phyloP scores from a whole-genome alignment of 768 basidiomycete genomes.

The Xerocomellus dryophilus region DNA sequence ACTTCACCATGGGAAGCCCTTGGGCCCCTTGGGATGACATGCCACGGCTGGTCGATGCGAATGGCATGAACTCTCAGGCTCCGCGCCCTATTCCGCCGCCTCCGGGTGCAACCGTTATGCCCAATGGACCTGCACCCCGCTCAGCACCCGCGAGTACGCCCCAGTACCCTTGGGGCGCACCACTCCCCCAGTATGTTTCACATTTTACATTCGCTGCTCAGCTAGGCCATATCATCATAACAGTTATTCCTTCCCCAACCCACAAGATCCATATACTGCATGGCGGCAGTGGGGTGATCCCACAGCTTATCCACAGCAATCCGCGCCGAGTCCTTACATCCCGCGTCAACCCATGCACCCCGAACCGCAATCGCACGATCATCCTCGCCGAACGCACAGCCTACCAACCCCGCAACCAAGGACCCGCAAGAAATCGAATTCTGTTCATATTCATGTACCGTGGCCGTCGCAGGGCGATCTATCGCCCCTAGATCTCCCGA shows the following conservation, averaged over 20 bases:
- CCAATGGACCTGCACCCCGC: conserved; percentile 13
- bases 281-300: conserved; percentile 6
- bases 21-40: conserved; percentile 24
- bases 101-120: conserved; percentile 15
- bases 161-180: conserved; percentile 15
- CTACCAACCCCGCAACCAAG: background rate
- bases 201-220: background rate
- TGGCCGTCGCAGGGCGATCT: conserved; percentile 21
- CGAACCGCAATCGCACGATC: conserved; percentile 10
- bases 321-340: conserved; percentile 32
- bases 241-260: conserved; percentile 8
- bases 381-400: conserved; percentile 5
- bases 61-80: background rate
- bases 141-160: conserved; percentile 1
- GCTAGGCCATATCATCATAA: background rate
- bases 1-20: conserved; percentile 14
- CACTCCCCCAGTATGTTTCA: conserved; percentile 16
- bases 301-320: conserved; percentile 13
- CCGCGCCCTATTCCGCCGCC: conserved; percentile 26
- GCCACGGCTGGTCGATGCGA: conserved; percentile 26
- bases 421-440: conserved; percentile 2
- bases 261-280: conserved; percentile 14
- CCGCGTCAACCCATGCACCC: conserved; percentile 19
- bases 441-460: conserved; percentile 2
- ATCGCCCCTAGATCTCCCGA: conserved; percentile 18